Percentiles rank a stretch among this genome's conserved stretches.
Conservation (phyloP, 257 asterid genomes). For the Pogostemon cablin region DNA sequence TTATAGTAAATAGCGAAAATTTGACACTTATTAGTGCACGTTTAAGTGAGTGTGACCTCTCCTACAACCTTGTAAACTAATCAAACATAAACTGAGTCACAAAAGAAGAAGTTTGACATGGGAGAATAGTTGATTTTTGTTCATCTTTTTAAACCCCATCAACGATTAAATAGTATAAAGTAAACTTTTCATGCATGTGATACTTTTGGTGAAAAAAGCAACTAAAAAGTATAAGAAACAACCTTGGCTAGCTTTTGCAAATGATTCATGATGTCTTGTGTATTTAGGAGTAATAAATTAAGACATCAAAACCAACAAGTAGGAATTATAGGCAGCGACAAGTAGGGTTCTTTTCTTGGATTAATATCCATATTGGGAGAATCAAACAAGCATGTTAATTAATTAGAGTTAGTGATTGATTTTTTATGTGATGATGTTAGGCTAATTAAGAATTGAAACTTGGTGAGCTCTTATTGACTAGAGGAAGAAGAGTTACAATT, state of each 20-base stretch:
- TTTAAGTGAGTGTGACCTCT: not conserved
- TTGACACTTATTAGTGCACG: not conserved
- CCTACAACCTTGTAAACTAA: slow-evolving; percentile 16
- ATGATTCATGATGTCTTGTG: slow-evolving; percentile 16
- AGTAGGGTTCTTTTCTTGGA: not conserved
- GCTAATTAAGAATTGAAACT: slow-evolving; percentile 11
- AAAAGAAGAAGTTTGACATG: slow-evolving; percentile 35
- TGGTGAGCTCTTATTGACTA: slow-evolving; percentile 21
- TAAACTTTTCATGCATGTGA: slow-evolving; percentile 45
- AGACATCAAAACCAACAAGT: slow-evolving; percentile 2
- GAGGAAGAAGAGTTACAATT: slow-evolving; percentile 27
- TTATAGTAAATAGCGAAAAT: too few relatives aligned
- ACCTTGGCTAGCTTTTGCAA: slow-evolving; percentile 26
- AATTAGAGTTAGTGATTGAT: not conserved
- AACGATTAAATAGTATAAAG: slow-evolving; percentile 32
- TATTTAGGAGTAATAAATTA: slow-evolving; percentile 8
- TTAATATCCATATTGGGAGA: slow-evolving; percentile 24
- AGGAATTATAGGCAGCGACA: slow-evolving; percentile 25
- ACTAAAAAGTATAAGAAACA: slow-evolving; percentile 11
- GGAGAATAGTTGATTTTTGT: slow-evolving; percentile 6
- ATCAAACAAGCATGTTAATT: not conserved
- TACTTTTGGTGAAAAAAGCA: slow-evolving; percentile 24
- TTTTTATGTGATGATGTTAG: slow-evolving; percentile 29
- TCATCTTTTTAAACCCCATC: slow-evolving; percentile 9
- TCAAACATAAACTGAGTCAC: slow-evolving; percentile 31